A percentile compares a stretch with the other conserved stretches of the same genome.
phyloP scores from a whole-genome alignment of 129 eudicot species.

The Erigeron canadensis region DNA sequence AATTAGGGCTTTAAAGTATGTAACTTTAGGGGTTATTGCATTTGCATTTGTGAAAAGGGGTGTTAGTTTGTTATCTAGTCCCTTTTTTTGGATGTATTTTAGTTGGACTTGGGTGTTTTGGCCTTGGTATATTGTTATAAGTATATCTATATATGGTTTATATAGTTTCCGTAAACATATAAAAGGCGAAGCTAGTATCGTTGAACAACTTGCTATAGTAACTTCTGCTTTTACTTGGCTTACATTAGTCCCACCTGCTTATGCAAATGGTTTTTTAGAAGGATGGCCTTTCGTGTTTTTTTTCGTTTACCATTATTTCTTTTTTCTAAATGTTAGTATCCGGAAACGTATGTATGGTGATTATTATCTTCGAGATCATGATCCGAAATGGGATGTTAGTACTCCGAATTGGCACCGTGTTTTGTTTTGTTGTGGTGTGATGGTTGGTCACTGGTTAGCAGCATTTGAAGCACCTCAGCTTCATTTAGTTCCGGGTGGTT shows the following conservation, averaged over 20 bases:
- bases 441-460: slow-evolving; percentile 72
- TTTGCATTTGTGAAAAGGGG: slow-evolving; percentile 52
- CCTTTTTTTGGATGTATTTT: slow-evolving; percentile 90
- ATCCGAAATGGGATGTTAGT: slow-evolving; percentile 68
- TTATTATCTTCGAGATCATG: slow-evolving; percentile 54
- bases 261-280: slow-evolving; percentile 74
- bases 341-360: slow-evolving; percentile 79
- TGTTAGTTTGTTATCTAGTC: slow-evolving; percentile 43
- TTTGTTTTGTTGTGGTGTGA: slow-evolving; percentile 57
- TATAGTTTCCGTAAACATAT: slow-evolving; percentile 50
- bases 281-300: slow-evolving; percentile 91
- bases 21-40: slow-evolving; percentile 42
- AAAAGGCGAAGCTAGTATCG: slow-evolving; percentile 51
- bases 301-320: slow-evolving; percentile 76
- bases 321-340: slow-evolving; percentile 68
- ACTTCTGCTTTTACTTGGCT: slow-evolving; percentile 70
- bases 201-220: slow-evolving; percentile 65
- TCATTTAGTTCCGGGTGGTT: slow-evolving; percentile 66
- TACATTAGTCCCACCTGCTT: slow-evolving; percentile 77
- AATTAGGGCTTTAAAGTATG: slow-evolving; percentile 50
- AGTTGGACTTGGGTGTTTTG: slow-evolving; percentile 87
- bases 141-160: slow-evolving; percentile 50
- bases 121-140: slow-evolving; percentile 75
- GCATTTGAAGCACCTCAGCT: slow-evolving; percentile 80
- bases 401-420: slow-evolving; percentile 45